Evolutionary conservation across 139 green algal genomes (phyloP), one percentile per base, ranked within the genome.

Genomic region (Mesotaenium endlicherianum): DNA sequence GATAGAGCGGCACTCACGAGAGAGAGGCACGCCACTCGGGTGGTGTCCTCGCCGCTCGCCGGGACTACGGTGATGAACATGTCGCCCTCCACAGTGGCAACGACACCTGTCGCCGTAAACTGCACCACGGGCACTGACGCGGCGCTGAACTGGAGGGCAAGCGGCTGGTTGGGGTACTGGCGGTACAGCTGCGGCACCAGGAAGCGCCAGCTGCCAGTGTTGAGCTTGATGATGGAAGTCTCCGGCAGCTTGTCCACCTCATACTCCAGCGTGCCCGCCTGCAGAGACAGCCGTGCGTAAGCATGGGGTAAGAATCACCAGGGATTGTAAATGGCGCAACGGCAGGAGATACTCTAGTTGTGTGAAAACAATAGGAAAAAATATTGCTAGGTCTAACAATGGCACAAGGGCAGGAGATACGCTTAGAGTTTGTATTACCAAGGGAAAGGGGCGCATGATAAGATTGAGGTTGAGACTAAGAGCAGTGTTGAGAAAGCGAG

Each of bases 161-260:
- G 84, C 17, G 64, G 6, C 60, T 3, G 34, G 40, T 84, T 83
- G 3, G 77, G 77, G 34, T 84, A 84, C 67, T 84, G 8, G 5
- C 70, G 60, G 34, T 84, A 84, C 64, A 84, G 67, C 8, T n/a
- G 6, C 8, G 77, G 77, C 11, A 84, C 57, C 77, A 84, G 38
- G 42, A 83, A 83, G 5, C 67, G 60, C 77, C 77, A 84, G 34
- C 77, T 84, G 6, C 64, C 36, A 3, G 77, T 84, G 67, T 84
- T 84, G 6, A 84, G 60, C 42, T 81, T 55, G 6, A 84, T 5
- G 67, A 6, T 3, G 3, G 67, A 83, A 3, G n/a, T 38, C 31
- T 8, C 77, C 20, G 77, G 77, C 8, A 84, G 69, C 11, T 84
- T 6, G 42, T 83, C 67, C 60, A 84, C 77, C 6, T 38, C n/a